Evolutionary conservation across 2,329 filamentous ascomycete species (phyloP).

Genomic region (Zalaria sp.): DNA sequence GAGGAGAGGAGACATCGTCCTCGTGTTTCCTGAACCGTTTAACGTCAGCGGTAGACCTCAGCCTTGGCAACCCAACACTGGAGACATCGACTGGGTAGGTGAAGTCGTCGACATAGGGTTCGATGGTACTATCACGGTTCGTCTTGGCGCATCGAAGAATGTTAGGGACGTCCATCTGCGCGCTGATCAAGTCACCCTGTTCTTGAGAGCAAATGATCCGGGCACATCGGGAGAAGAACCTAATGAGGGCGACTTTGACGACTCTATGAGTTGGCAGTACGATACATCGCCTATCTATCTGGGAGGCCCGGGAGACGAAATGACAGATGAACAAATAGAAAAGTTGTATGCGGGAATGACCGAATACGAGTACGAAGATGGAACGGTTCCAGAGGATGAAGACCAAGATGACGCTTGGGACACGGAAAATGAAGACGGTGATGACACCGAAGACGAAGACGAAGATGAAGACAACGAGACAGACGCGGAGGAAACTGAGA

Average conservation of each 20-base stretch:
- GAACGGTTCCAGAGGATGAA: constrained; percentile 3
- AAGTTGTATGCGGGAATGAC: no score
- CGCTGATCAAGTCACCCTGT: constrained; percentile 34
- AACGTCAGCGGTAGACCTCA: no score
- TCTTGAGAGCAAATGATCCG: constrained; percentile 24
- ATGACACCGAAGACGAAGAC: background rate
- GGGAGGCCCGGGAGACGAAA: no score
- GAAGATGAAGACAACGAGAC: constrained; percentile 5
- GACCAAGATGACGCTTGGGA: constrained; percentile 6
- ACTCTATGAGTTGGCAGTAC: no score
- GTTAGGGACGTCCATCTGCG: constrained; percentile 35
- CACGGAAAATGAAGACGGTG: constrained; percentile 5
- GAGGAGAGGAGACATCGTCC: constrained; percentile 38
- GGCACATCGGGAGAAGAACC: constrained; percentile 9
- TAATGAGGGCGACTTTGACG: no score
- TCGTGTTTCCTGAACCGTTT: constrained; percentile 19
- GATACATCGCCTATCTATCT: no score
- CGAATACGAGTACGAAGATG: constrained; percentile 2
- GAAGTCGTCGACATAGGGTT: constrained; percentile 39
- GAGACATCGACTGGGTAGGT: constrained; percentile 36
- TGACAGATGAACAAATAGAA: no score
- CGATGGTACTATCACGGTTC: constrained; percentile 38
- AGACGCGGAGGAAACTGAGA: constrained; percentile 8
- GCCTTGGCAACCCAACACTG: background rate
- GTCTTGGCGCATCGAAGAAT: constrained; percentile 36